Percentiles rank a stretch among this genome's conserved stretches.
These are phyloP conservation scores for Aspergillus cavernicola DNA, from an alignment of 495 filamentous ascomycete species.

Conservation along the genomic window DNA sequence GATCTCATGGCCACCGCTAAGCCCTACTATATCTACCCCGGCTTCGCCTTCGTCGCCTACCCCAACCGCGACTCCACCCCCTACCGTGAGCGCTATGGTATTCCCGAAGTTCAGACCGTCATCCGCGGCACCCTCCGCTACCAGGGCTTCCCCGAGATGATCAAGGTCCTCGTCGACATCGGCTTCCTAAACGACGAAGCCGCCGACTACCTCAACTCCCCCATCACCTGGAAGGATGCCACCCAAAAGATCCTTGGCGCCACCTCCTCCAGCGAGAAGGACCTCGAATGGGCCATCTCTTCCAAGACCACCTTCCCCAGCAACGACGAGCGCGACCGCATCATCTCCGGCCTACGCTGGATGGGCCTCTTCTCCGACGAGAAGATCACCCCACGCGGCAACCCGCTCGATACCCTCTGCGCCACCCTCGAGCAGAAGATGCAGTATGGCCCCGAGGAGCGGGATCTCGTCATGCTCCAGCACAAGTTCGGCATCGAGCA, in stretches of 20 bases:
- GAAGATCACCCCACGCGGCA: constrained; percentile 68
- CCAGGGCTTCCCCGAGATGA: constrained; percentile 82
- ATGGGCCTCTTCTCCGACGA: constrained; percentile 82
- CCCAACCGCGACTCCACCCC: constrained; percentile 86
- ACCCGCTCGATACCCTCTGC: constrained; percentile 84
- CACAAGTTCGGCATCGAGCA: constrained; percentile 91
- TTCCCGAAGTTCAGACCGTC: constrained; percentile 66
- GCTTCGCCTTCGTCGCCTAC: constrained; percentile 89
- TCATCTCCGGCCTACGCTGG: constrained; percentile 77
- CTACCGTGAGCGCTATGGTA: constrained; percentile 82
- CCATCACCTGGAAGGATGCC: constrained; percentile 75
- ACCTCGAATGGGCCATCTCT: constrained; percentile 68
- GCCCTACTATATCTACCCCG: constrained; percentile 87
- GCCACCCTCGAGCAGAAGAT: constrained; percentile 89
- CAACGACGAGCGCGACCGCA: constrained; percentile 69
- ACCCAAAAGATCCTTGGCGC: constrained; percentile 70
- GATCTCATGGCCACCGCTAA: constrained; percentile 85
- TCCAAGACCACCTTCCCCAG: constrained; percentile 68
- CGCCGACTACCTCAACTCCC: constrained; percentile 54
- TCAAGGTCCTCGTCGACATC: constrained; percentile 81
- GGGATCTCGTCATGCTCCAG: constrained; percentile 83
- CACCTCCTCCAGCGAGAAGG: constrained; percentile 54
- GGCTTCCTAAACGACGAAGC: constrained; percentile 73
- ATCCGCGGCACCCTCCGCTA: constrained; percentile 75
- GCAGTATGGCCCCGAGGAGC: constrained; percentile 78